A percentile compares a stretch with the other conserved stretches of the same genome.
phyloP scores from a whole-genome alignment of 2,329 filamentous ascomycete genomes.

The Dothistroma pini region DNA sequence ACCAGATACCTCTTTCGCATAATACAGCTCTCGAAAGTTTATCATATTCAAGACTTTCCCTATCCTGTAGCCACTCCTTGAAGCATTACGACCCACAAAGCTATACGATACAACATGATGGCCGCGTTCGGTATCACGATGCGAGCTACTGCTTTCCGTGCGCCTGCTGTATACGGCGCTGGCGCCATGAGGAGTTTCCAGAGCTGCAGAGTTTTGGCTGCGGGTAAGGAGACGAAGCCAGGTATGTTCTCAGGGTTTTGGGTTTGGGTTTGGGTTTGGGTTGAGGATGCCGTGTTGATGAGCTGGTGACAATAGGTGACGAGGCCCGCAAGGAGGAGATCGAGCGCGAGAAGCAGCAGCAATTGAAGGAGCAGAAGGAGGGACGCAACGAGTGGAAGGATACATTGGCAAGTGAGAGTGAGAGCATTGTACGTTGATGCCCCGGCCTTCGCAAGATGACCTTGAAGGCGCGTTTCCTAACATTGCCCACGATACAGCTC shows the following conservation, averaged over 20 bases:
- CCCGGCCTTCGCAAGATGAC: neutral
- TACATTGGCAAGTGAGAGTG: slow-evolving; percentile 72
- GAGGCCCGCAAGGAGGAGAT: slow-evolving; percentile 45
- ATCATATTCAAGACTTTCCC: neutral
- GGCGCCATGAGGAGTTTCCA: slow-evolving; percentile 33
- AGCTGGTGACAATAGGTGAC: slow-evolving; percentile 33
- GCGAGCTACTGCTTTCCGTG: neutral
- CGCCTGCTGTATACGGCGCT: neutral
- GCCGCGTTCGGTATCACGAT: neutral
- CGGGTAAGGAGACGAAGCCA: slow-evolving; percentile 44
- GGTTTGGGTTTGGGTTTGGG: too few relatives aligned
- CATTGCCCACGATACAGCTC: slow-evolving; percentile 23
- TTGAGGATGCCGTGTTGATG: neutral
- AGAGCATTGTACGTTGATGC: slow-evolving; percentile 61
- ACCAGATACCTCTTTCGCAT: neutral
- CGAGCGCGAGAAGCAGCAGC: slow-evolving; percentile 61
- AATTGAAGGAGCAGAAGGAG: slow-evolving; percentile 47
- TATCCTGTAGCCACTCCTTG: neutral
- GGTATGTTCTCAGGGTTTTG: slow-evolving; percentile 34
- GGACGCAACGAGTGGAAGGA: slow-evolving; percentile 73
- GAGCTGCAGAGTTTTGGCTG: slow-evolving; percentile 35
- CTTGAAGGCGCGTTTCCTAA: neutral
- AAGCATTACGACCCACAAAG: neutral
- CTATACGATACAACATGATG: neutral
- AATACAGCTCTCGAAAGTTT: neutral